Evolutionary conservation across 2,329 filamentous ascomycete genomes (phyloP), one percentile per base, ranked within the genome.

Genomic region (Microcera coccophila): DNA sequence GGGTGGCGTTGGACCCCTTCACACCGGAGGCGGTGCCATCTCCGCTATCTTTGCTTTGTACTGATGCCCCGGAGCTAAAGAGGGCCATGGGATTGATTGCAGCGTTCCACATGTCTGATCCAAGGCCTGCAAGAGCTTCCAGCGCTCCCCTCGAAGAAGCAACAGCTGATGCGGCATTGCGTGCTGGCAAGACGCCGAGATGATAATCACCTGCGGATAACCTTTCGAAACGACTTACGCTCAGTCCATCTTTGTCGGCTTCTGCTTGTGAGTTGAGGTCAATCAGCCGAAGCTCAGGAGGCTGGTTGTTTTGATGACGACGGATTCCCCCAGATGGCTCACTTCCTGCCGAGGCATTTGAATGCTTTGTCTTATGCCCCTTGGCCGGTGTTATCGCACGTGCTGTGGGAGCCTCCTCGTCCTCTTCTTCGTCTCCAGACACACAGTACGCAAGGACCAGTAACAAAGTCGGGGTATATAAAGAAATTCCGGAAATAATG

Each of bases 401-500:
- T 3, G 36, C 15, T 29, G 22, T 45, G 2, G 68, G 63, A 2
- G 67, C 64, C 4, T 66, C 68, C 7, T 75, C 67, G 9, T 83
- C 76, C n/a, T n/a, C n/a, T 12, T 82, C 78, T n/a, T 85, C 78
- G 8, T 83, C 74, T 35, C 89, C 86, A 28, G 84, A 80, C 47
- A 84, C 84, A 59, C 90, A 83, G 68, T 94, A 96, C 61, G 90
- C 90, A 69, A 98, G 84, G 59, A 97, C 85, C 58, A 95, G 79
- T 66, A 98, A 77, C 55, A 95, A 76, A 62, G 81, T 93, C 62
- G 89, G 88, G 62, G 90, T 95, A 81, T 96, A 97, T 68, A 98
- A 77, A 52, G 91, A 94, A 67, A 98, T 85, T 59, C 93, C 93
- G 63, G 93, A 95, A 73, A 98, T 89, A 65, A 95, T 90, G 74